A percentile compares a stretch with the other conserved stretches of the same genome.
Conservation (phyloP, 2,329 filamentous ascomycete species). For the Clarireedia monteithiana region DNA sequence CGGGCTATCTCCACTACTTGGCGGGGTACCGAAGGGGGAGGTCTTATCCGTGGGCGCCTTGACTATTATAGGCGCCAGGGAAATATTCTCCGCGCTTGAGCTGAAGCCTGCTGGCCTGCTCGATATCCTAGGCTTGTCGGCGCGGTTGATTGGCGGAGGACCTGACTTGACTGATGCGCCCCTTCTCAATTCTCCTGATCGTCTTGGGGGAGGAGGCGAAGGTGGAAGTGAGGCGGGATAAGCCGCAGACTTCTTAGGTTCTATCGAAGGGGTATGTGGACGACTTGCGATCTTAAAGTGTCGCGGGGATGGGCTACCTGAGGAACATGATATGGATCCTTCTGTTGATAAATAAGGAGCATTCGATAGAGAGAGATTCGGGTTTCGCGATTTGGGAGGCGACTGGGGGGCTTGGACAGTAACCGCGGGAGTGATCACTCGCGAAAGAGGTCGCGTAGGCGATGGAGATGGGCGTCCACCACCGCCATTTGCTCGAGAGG, state of each 20-base stretch:
- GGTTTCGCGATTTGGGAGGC: conserved; percentile 43
- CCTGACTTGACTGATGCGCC: conserved; percentile 33
- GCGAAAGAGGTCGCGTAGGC: conserved; percentile 16
- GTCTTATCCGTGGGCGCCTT: conserved; percentile 27
- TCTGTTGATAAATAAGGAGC: conserved; percentile 23
- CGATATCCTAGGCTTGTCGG: conserved; percentile 64
- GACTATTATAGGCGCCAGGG: conserved; percentile 16
- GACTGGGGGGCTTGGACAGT: conserved; percentile 64
- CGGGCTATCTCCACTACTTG: conserved; percentile 59
- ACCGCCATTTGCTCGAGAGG: conserved; percentile 17
- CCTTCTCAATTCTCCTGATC: conserved; percentile 51
- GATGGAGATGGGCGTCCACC: conserved; percentile 23
- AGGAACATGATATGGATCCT: conserved; percentile 31
- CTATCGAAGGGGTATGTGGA: conserved; percentile 44
- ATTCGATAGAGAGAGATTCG: conserved; percentile 20
- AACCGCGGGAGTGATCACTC: conserved; percentile 45
- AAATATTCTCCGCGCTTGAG: conserved; percentile 28
- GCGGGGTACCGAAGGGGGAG: conserved; percentile 84
- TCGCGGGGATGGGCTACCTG: conserved; percentile 31
- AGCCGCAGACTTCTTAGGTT: conserved; percentile 41
- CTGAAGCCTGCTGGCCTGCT: conserved; percentile 25
- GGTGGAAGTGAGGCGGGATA: conserved; percentile 44
- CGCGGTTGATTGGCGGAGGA: conserved; percentile 73
- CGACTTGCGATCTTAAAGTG: conserved; percentile 48
- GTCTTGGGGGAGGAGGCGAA: conserved; percentile 55